Evolutionary conservation across 495 filamentous ascomycete species (phyloP).

Genomic region (Aspergillus asperescens): DNA sequence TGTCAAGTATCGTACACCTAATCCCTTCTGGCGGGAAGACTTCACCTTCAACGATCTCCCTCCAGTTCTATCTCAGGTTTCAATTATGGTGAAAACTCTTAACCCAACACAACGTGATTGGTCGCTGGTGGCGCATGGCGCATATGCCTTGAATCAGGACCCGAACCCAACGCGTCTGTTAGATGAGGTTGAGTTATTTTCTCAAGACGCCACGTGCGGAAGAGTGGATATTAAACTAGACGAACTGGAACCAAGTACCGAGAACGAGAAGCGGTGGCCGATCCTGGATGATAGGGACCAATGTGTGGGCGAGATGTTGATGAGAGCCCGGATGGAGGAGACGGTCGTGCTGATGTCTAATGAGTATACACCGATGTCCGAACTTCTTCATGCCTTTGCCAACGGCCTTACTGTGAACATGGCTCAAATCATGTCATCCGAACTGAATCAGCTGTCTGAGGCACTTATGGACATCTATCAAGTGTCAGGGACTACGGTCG

Average conservation of each 20-base stretch:
- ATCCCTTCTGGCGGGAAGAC: conserved; percentile 93
- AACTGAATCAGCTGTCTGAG: conserved; percentile 75
- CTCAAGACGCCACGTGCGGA: conserved; percentile 59
- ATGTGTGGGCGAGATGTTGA: conserved; percentile 76
- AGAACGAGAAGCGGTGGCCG: conserved; percentile 86
- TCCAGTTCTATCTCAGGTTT: conserved; percentile 67
- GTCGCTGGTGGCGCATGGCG: conserved; percentile 46
- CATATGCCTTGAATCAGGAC: conserved; percentile 41
- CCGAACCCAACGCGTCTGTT: conserved; percentile 39
- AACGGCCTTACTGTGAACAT: conserved; percentile 82
- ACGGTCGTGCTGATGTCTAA: conserved; percentile 78
- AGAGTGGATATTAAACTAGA: conserved; percentile 80
- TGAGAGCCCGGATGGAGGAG: conserved; percentile 80
- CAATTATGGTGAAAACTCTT: conserved; percentile 71
- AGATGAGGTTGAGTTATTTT: conserved; percentile 49
- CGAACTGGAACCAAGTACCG: conserved; percentile 69
- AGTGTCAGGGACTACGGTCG: conserved; percentile 78
- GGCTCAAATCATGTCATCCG: conserved; percentile 67
- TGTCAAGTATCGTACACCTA: conserved; percentile 71
- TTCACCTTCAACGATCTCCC: conserved; percentile 84
- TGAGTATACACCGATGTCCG: conserved; percentile 79
- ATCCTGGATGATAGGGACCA: conserved; percentile 69
- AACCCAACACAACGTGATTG: conserved; percentile 51
- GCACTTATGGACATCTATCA: conserved; percentile 92
- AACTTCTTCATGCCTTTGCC: conserved; percentile 78